Conservation (phyloP, 2,329 filamentous ascomycete genomes). For the Emydomyces testavorans region DNA sequence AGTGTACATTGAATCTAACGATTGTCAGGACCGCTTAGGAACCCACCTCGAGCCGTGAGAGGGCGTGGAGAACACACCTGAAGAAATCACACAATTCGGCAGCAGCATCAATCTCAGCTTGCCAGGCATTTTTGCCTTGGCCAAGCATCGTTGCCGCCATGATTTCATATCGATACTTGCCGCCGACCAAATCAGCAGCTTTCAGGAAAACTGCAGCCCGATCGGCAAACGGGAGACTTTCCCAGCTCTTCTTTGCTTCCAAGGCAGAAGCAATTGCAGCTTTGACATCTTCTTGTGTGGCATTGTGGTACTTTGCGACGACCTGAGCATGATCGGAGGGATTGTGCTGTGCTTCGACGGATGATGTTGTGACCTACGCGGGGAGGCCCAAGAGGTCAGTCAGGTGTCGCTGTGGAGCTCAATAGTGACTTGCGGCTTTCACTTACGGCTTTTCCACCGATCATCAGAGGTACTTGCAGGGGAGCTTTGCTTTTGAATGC, state of each 20-base stretch:
- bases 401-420: neutral
- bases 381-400: neutral
- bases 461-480: slow-evolving; percentile 67
- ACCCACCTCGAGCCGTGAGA: neutral
- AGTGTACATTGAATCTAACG: slow-evolving; percentile 70
- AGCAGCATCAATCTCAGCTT: slow-evolving; percentile 95
- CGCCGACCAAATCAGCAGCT: slow-evolving; percentile 78
- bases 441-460: slow-evolving; percentile 68
- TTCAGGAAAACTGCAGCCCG: slow-evolving; percentile 90
- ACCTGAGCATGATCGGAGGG: slow-evolving; percentile 66
- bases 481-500: slow-evolving; percentile 56
- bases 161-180: slow-evolving; percentile 91
- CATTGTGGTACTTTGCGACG: slow-evolving; percentile 76
- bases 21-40: neutral
- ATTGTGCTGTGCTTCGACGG: slow-evolving; percentile 52
- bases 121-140: slow-evolving; percentile 97
- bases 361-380: slow-evolving; percentile 24
- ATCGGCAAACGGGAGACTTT: slow-evolving; percentile 75
- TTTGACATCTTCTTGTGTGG: slow-evolving; percentile 62
- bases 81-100: slow-evolving; percentile 89
- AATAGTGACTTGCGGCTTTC: neutral
- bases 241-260: slow-evolving; percentile 77
- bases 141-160: slow-evolving; percentile 95
- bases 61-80: slow-evolving; percentile 35
- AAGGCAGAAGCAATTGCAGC: slow-evolving; percentile 74